Evolutionary conservation across 768 basidiomycete species (phyloP).

Genomic region (Leccinum olivaceopallidum): DNA sequence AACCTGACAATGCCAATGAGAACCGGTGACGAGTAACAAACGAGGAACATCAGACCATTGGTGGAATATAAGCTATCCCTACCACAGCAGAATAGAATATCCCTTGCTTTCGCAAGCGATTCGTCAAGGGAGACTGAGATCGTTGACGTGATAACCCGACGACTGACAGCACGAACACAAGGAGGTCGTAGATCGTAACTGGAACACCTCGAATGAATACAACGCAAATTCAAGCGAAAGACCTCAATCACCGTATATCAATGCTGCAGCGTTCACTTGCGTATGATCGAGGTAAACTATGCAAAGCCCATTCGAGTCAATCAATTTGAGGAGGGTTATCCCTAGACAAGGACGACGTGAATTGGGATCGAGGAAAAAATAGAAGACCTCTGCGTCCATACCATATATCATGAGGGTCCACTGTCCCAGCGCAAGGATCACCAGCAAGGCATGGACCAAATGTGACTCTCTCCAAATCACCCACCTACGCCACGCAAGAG

Average conservation of each 20-base stretch:
- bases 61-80: conserved; percentile 15
- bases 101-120: conserved; percentile 19
- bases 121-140: conserved; percentile 16
- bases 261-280: background rate
- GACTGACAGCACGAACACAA: conserved; percentile 20
- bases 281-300: background rate
- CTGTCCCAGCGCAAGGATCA: conserved; percentile 20
- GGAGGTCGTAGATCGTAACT: conserved; percentile 22
- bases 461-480: conserved; percentile 24
- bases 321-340: background rate
- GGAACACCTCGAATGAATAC: background rate
- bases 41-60: conserved; percentile 3
- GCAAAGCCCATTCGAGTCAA: background rate
- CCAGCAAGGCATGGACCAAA: conserved; percentile 12
- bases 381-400: conserved; percentile 1
- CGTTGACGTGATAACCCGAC: conserved; percentile 15
- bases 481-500: conserved; percentile 17
- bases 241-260: conserved; percentile 18
- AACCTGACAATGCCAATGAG: conserved; percentile 12
- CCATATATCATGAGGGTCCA: conserved; percentile 16
- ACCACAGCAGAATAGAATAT: conserved; percentile 16
- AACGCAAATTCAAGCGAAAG: background rate
- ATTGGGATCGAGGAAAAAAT: background rate
- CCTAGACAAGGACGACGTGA: conserved; percentile 5
- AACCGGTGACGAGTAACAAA: no score